Evolutionary conservation across 306 rosid genomes (phyloP), one percentile per base, ranked within the genome.

Genomic region (Medicago arabica): DNA sequence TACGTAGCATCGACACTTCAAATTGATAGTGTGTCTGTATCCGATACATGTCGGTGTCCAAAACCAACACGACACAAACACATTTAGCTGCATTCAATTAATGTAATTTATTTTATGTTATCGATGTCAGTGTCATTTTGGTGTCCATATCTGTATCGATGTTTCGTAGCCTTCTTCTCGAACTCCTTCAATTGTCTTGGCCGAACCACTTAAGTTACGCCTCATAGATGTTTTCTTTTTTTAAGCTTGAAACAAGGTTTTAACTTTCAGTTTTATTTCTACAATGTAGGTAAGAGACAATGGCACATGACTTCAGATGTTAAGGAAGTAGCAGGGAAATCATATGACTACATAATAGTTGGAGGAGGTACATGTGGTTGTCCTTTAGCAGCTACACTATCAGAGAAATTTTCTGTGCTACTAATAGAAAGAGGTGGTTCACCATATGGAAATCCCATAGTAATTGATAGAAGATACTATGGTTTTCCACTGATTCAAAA

Each of bases 321-420:
- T 28, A 21, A 81, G 31, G 89, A 89, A 84, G 76, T 89, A 21
- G 80, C 92, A 7, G 90, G 97, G 6, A 88, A 85, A 49, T 79
- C 76, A 47, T 89, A 88, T 39, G 93, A 89, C 80, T 92, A 89
- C 84, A 86, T 92, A 15, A 47, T 89, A 68, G 89, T 92, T 60
- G 97, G 93, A 28, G 96, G 96, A 87, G 97, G 96, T 43, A 92
- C 92, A 19, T 47, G 90, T 0, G 96, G 90, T 4, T 92, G 97
- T 64, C 84, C 93, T 16, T 67, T 92, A 44, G 97, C 96, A 28
- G 92, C 93, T 51, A 92, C 96, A 1, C 66, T 88, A 39, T 88
- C 96, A 3, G 83, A 89, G 73, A 88, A 76, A 23, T 89, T 88
- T 75, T 88, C 84, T 0, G 97, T 92, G 66, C 87, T 92, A 2